phyloP scores from a whole-genome alignment of 208 protist species.

The Leishmania lainsoni region DNA sequence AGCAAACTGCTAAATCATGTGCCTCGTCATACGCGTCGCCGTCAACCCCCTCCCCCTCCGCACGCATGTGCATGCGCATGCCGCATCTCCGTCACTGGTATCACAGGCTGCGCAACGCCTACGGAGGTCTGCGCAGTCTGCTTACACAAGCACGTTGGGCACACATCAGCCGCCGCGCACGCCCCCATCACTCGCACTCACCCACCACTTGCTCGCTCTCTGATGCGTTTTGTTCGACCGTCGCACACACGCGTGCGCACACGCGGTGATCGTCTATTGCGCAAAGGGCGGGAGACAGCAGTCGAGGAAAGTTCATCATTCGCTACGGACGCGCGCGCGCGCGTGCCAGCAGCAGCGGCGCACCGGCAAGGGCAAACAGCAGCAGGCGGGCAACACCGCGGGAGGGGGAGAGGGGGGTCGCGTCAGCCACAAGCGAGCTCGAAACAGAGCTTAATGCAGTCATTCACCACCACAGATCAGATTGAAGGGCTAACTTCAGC shows the following conservation, averaged over 20 bases:
- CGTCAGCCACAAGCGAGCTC: not conserved
- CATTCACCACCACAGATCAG: not conserved
- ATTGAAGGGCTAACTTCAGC: slow-evolving; percentile 37
- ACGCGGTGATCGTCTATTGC: not conserved
- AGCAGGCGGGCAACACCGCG: not conserved
- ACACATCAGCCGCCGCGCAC: no score
- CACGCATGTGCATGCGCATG: no score
- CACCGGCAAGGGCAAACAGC: not conserved
- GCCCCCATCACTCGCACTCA: not conserved
- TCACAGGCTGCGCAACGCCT: no score
- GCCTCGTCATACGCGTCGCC: no score
- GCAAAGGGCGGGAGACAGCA: not conserved
- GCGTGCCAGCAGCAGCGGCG: not conserved
- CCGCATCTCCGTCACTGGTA: no score
- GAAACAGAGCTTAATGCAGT: not conserved
- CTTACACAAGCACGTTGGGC: no score
- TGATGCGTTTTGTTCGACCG: slow-evolving; percentile 1
- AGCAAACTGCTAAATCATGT: no score
- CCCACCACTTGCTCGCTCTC: not conserved
- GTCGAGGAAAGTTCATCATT: slow-evolving; percentile 1
- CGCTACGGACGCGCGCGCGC: not conserved
- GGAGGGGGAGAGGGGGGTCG: not conserved
- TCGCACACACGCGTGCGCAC: not conserved
- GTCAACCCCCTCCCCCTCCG: no score
- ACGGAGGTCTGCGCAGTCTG: no score